Evolutionary conservation across 805 yeast species (phyloP).

Genomic region (Torulaspora franciscae): DNA sequence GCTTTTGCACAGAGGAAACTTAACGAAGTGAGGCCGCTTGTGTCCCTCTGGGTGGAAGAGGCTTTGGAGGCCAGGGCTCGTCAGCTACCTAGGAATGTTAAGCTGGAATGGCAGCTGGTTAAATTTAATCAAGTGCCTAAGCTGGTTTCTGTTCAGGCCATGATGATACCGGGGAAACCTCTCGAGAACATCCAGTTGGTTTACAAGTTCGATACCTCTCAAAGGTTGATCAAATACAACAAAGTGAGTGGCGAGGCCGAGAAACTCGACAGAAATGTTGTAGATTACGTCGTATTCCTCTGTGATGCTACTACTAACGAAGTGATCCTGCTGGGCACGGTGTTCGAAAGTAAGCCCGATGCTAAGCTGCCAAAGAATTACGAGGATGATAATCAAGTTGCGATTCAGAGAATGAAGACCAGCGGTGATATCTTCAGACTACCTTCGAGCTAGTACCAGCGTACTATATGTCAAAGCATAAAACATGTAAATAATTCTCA

Average conservation of each 20-base stretch:
- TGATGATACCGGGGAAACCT: constrained; percentile 54
- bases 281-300: constrained; percentile 57
- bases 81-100: constrained; percentile 52
- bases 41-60: constrained; percentile 60
- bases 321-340: constrained; percentile 57
- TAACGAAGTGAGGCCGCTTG: constrained; percentile 40
- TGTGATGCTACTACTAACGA: constrained; percentile 57
- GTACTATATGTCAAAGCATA: background rate
- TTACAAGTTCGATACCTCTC: constrained; percentile 59
- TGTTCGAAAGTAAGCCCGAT: constrained; percentile 53
- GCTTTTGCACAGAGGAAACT: constrained; percentile 66
- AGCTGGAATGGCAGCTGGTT: constrained; percentile 71
- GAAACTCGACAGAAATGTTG: constrained; percentile 48
- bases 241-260: constrained; percentile 43
- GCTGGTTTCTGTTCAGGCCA: constrained; percentile 62
- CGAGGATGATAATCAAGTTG: constrained; percentile 25
- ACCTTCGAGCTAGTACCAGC: constrained; percentile 11
- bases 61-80: constrained; percentile 50
- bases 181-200: constrained; percentile 54
- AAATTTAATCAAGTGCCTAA: constrained; percentile 69
- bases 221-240: constrained; percentile 49
- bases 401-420: constrained; percentile 30
- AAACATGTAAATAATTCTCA: background rate
- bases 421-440: constrained; percentile 34
- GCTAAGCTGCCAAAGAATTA: constrained; percentile 36